phyloP scores from a whole-genome alignment of 2,329 filamentous ascomycete genomes.

The Colletotrichum karsti region DNA sequence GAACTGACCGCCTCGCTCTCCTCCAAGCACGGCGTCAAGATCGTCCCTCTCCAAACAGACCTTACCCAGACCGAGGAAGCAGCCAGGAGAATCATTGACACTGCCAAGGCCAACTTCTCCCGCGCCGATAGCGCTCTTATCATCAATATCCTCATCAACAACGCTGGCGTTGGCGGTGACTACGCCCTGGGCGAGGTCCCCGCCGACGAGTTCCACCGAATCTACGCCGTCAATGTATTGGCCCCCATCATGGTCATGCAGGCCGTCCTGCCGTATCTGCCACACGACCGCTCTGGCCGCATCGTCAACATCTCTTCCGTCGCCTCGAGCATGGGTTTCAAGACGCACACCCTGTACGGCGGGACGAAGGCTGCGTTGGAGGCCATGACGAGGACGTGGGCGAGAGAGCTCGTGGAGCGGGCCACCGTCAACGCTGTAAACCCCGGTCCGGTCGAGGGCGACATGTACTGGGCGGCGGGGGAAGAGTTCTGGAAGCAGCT shows the following conservation, averaged over 20 bases:
- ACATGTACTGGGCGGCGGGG: slow-evolving; percentile 51
- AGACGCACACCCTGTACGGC: slow-evolving; percentile 62
- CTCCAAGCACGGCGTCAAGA: slow-evolving; percentile 68
- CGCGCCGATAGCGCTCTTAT: slow-evolving; percentile 60
- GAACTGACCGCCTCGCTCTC: slow-evolving; percentile 44
- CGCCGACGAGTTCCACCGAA: slow-evolving; percentile 70
- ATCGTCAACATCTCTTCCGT: slow-evolving; percentile 63
- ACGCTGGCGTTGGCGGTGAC: slow-evolving; percentile 69
- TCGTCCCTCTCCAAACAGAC: slow-evolving; percentile 74
- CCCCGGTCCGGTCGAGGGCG: slow-evolving; percentile 61
- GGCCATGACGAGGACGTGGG: slow-evolving; percentile 66
- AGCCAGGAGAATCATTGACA: slow-evolving; percentile 65
- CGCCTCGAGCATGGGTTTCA: slow-evolving; percentile 55
- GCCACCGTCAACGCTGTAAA: slow-evolving; percentile 65
- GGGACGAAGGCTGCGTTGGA: slow-evolving; percentile 66
- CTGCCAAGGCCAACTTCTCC: slow-evolving; percentile 66
- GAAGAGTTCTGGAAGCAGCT: background rate
- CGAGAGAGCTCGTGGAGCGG: slow-evolving; percentile 61
- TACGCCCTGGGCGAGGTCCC: slow-evolving; percentile 67
- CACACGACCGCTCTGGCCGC: slow-evolving; percentile 66
- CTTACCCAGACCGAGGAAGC: slow-evolving; percentile 66
- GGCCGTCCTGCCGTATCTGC: slow-evolving; percentile 74
- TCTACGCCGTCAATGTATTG: slow-evolving; percentile 83
- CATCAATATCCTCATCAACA: slow-evolving; percentile 88
- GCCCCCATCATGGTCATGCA: slow-evolving; percentile 82